Conservation (phyloP, 2,329 filamentous ascomycete genomes). For the Phyllosticta citriasiana region DNA sequence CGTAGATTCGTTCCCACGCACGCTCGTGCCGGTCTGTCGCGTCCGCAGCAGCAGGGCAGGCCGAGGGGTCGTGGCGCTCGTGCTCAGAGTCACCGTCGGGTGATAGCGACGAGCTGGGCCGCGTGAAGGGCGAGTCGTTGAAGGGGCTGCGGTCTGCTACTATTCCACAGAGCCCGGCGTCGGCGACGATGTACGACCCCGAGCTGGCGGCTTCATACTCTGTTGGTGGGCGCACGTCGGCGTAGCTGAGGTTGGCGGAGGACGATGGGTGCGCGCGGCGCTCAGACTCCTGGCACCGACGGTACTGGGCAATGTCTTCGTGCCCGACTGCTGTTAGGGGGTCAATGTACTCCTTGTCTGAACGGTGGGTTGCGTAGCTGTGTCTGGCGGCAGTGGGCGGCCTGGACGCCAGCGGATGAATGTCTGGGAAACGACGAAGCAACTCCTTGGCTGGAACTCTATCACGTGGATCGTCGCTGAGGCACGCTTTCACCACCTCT, state of each 20-base stretch:
- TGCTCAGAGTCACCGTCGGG: slow-evolving; percentile 26
- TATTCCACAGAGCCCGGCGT: slow-evolving; percentile 17
- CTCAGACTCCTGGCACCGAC: background rate
- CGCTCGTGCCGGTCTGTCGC: slow-evolving; percentile 25
- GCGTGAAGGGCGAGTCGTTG: slow-evolving; percentile 19
- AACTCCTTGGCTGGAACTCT: slow-evolving; percentile 66
- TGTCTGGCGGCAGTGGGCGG: slow-evolving; percentile 18
- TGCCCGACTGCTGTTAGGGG: slow-evolving; percentile 34
- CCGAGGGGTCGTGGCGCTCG: slow-evolving; percentile 23
- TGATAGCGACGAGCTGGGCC: slow-evolving; percentile 27
- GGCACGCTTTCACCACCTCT: slow-evolving; percentile 63
- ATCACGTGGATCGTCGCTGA: slow-evolving; percentile 62
- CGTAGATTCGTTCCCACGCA: slow-evolving; percentile 30
- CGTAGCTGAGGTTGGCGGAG: slow-evolving; percentile 16
- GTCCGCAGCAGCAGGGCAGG: background rate
- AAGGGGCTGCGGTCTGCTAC: slow-evolving; percentile 14
- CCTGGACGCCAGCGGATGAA: slow-evolving; percentile 12
- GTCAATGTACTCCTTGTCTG: slow-evolving; percentile 39
- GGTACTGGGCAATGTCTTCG: slow-evolving; percentile 31
- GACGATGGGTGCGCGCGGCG: slow-evolving; percentile 9
- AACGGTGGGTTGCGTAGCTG: slow-evolving; percentile 31
- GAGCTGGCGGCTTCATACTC: slow-evolving; percentile 34
- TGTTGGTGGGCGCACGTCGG: slow-evolving; percentile 27
- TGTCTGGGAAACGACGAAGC: slow-evolving; percentile 34
- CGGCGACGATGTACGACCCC: slow-evolving; percentile 32